Evolutionary conservation across 257 asterid species (phyloP).

Genomic region (Nicotiana paniculata): DNA sequence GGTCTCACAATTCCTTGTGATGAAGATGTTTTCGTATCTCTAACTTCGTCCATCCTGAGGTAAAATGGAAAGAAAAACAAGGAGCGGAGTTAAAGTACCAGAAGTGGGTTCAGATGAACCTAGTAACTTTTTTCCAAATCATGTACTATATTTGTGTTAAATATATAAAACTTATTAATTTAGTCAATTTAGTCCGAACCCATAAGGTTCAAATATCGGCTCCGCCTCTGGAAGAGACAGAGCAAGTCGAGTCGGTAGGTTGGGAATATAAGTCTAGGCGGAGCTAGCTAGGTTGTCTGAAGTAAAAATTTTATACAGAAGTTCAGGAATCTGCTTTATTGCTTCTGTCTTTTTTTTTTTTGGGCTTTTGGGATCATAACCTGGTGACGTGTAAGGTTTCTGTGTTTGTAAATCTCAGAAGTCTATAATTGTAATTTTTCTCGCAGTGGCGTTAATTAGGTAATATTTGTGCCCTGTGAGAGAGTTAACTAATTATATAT

Average conservation of each 20-base stretch:
- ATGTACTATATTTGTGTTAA: too few species aligned
- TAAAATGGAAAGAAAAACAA: not conserved
- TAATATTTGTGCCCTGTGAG: conserved; percentile 6
- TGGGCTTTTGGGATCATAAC: not conserved
- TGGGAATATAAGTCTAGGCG: fast-evolving
- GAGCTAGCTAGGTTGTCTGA: not conserved
- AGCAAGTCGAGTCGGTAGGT: not conserved
- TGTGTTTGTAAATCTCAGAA: conserved; percentile 1
- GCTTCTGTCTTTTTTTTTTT: not conserved
- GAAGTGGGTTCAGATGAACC: too few species aligned
- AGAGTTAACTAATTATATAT: not conserved
- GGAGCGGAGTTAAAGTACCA: too few species aligned
- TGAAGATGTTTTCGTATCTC: conserved; percentile 35
- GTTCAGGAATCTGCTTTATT: conserved; percentile 3
- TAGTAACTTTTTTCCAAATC: too few species aligned
- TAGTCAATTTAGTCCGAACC: too few species aligned
- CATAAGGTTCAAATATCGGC: too few species aligned
- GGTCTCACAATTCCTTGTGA: conserved; percentile 56
- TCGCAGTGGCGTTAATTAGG: not conserved
- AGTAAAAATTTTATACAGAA: not conserved
- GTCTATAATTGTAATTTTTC: conserved; percentile 9
- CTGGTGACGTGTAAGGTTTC: not conserved
- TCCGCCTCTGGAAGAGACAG: too few species aligned
- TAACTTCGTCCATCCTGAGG: conserved; percentile 27
- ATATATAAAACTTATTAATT: too few species aligned